Evolutionary conservation across 306 rosid species (phyloP), one percentile per base, ranked within the genome.

Genomic region (Castanea sativa): DNA sequence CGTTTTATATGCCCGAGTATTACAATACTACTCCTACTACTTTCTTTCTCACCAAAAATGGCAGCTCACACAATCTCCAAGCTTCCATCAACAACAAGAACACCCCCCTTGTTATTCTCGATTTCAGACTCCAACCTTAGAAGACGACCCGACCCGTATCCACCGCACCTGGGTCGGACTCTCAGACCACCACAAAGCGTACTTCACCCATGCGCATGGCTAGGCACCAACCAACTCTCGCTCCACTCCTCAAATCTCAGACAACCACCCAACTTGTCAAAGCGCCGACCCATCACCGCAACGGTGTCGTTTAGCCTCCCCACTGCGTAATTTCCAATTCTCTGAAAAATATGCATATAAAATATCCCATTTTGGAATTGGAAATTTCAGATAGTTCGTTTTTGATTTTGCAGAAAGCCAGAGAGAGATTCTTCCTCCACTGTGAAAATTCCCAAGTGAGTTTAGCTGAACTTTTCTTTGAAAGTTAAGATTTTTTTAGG

Each of bases 281-380:
- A 71, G 20, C 82, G 69, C 83, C 94, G 79, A 1, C 83, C 85
- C 30, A 25, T 82, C 55, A 73, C 86, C 4, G 82, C 91, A 83
- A 75, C 83, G 35, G 84, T 85, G 76, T 80, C 92, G 61, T 53
- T 79, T 71, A 87, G 92, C 86, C 95, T 93, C 74, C 95, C 97
- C 27, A 91, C 86, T 2, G 86, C 89, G 97, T 93, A 87, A 87
- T 87, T 67, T 51, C 51, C 67, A 68, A 59, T 63, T 78, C 79
- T 58, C 55, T 18, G 29, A 25, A 7, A 6, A 20, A 30, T 71
- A 41, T 41, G 45, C 2, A 41, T 41, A 2, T 8, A 7, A 41
- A 41, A 7, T 41, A 25, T n/a, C 74, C 58, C 41, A 5, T 55
- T 79, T 80, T 20, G 58, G 81, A 64, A 74, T 49, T 49, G 14